Conservation (phyloP, 2,329 filamentous ascomycete genomes). For the Stagonosporopsis rhizophila region DNA sequence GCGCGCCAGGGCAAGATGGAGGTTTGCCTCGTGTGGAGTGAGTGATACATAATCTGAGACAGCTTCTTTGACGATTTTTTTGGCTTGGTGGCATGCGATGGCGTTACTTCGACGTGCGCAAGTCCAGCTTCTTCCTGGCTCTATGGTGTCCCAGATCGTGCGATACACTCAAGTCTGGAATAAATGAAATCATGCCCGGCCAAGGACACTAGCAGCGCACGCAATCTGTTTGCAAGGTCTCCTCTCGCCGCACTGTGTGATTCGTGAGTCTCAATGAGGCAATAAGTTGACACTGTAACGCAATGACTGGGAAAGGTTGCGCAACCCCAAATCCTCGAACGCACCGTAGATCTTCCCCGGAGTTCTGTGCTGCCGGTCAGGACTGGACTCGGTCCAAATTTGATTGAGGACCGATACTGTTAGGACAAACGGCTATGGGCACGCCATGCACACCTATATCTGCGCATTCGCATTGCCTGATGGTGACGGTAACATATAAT, state of each 20-base stretch:
- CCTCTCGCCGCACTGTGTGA: background rate
- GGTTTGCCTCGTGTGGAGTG: background rate
- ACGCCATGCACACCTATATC: conserved; percentile 1
- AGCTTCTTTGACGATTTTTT: background rate
- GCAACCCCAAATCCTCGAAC: background rate
- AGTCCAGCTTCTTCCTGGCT: background rate
- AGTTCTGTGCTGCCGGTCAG: background rate
- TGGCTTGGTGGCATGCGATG: too few species aligned
- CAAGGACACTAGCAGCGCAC: too few species aligned
- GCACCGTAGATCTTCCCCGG: conserved; percentile 4
- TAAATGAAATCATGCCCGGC: too few species aligned
- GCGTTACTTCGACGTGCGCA: too few species aligned
- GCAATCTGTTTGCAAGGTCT: too few species aligned
- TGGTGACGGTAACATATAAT: background rate
- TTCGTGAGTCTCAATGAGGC: conserved; percentile 10
- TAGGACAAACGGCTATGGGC: background rate
- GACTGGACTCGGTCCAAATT: background rate
- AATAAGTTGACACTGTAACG: conserved; percentile 1
- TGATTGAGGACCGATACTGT: background rate
- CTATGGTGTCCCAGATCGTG: too few species aligned
- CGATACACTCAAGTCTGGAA: too few species aligned
- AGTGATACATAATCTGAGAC: background rate
- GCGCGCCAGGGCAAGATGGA: background rate
- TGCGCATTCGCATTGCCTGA: background rate
- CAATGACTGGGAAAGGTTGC: background rate